phyloP scores from a whole-genome alignment of 495 filamentous ascomycete genomes.

The Xylaria castorea region DNA sequence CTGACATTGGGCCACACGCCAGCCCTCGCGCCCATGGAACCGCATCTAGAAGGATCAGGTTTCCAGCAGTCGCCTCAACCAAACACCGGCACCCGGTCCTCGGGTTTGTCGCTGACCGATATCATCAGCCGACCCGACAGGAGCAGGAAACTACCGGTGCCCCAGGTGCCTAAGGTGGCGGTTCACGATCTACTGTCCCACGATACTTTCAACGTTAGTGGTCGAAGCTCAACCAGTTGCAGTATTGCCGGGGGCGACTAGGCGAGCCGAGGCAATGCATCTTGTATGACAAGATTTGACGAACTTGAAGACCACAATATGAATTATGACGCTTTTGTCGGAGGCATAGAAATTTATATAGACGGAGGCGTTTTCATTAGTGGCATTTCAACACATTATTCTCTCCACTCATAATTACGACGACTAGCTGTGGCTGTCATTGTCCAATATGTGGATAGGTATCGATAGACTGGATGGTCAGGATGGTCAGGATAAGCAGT shows the following conservation, averaged over 20 bases:
- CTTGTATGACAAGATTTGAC: slow-evolving; percentile 12
- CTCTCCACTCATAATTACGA: slow-evolving; percentile 33
- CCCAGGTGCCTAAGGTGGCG: slow-evolving; percentile 83
- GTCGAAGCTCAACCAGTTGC: slow-evolving; percentile 55
- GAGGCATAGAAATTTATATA: slow-evolving; percentile 42
- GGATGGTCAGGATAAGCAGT: slow-evolving; percentile 25
- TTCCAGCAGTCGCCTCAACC: slow-evolving; percentile 47
- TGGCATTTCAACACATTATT: slow-evolving; percentile 24
- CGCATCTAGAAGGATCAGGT: slow-evolving; percentile 62
- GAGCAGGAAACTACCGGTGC: slow-evolving; percentile 92
- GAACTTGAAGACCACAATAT: slow-evolving; percentile 30
- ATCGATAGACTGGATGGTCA: slow-evolving; percentile 26
- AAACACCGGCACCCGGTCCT: slow-evolving; percentile 49
- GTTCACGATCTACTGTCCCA: slow-evolving; percentile 82
- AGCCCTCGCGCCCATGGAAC: slow-evolving; percentile 91
- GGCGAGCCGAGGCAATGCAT: slow-evolving; percentile 42
- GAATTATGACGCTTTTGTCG: slow-evolving; percentile 41
- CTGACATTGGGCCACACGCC: slow-evolving; percentile 87
- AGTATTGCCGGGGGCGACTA: slow-evolving; percentile 55
- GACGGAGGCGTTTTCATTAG: slow-evolving; percentile 35
- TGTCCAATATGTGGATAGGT: slow-evolving; percentile 21
- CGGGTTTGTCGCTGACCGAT: slow-evolving; percentile 83
- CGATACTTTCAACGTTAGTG: slow-evolving; percentile 63
- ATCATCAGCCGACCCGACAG: slow-evolving; percentile 90
- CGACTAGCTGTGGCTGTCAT: slow-evolving; percentile 30